Conservation (phyloP, 2,329 filamentous ascomycete species). For the Fusarium sp. region DNA sequence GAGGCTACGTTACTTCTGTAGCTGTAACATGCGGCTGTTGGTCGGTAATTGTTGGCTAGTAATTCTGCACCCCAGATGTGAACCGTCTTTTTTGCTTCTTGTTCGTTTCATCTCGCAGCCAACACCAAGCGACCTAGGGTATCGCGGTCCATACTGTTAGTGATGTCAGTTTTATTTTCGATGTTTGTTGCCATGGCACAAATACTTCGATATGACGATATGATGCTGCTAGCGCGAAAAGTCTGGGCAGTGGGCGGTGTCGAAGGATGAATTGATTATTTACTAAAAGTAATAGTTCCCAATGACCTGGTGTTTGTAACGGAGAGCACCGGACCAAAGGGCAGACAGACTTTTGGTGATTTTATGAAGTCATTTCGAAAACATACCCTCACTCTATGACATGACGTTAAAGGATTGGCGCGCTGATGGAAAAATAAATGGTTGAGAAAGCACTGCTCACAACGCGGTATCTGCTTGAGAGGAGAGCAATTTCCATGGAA, state of each 20-base stretch:
- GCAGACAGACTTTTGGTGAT: conserved; percentile 11
- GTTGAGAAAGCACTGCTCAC: conserved; percentile 24
- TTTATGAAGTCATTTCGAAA: conserved; percentile 18
- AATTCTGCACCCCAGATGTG: conserved; percentile 14
- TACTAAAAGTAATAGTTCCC: conserved; percentile 15
- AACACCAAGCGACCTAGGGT: background rate
- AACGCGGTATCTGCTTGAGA: conserved; percentile 4
- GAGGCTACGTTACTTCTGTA: conserved; percentile 4
- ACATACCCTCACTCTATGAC: background rate
- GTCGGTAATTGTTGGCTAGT: conserved; percentile 11
- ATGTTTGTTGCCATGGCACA: conserved; percentile 1
- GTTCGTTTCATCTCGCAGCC: background rate
- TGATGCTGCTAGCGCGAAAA: conserved; percentile 17
- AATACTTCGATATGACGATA: conserved; percentile 9
- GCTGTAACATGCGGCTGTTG: conserved; percentile 40
- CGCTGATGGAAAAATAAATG: background rate
- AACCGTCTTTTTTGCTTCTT: conserved; percentile 15
- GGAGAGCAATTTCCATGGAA: conserved; percentile 3
- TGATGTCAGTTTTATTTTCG: conserved; percentile 12
- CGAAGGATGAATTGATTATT: conserved; percentile 2
- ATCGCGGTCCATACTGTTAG: background rate
- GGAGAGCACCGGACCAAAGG: background rate
- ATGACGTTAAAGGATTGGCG: conserved; percentile 5
- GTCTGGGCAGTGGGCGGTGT: conserved; percentile 17
- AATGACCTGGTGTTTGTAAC: conserved; percentile 10